Evolutionary conservation across 2,329 filamentous ascomycete genomes (phyloP).

Genomic region (Boeremia exigua): DNA sequence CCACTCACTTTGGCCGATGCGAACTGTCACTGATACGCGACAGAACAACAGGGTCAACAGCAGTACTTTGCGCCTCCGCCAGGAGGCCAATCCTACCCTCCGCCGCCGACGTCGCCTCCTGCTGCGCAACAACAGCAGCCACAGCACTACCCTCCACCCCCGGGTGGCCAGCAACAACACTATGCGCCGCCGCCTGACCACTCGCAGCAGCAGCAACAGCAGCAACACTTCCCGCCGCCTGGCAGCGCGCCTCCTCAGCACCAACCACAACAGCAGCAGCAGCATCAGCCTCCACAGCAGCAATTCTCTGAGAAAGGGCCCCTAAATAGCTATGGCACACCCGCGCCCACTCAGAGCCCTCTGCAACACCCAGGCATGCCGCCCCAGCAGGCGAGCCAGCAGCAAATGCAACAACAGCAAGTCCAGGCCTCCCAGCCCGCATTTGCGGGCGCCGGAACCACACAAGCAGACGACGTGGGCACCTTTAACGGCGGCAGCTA

Average conservation of each 20-base stretch:
- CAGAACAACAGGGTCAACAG: slow-evolving; percentile 40
- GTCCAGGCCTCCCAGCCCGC: slow-evolving; percentile 35
- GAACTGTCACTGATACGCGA: slow-evolving; percentile 13
- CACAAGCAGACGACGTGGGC: slow-evolving; percentile 82
- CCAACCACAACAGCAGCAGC: slow-evolving; percentile 24
- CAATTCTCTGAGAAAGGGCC: slow-evolving; percentile 14
- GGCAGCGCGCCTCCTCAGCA: slow-evolving; percentile 40
- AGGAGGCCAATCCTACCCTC: slow-evolving; percentile 41
- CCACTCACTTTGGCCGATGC: neutral
- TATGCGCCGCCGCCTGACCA: slow-evolving; percentile 41
- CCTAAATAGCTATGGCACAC: slow-evolving; percentile 39
- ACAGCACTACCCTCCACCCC: slow-evolving; percentile 42
- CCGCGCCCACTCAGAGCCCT: slow-evolving; percentile 40
- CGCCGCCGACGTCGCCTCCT: slow-evolving; percentile 43
- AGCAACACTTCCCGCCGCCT: slow-evolving; percentile 43
- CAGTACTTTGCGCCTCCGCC: slow-evolving; percentile 50
- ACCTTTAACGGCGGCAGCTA: slow-evolving; percentile 97
- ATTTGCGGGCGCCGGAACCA: slow-evolving; percentile 47
- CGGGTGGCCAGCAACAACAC: slow-evolving; percentile 30
- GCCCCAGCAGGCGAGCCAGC: slow-evolving; percentile 35
- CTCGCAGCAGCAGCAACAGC: slow-evolving; percentile 26
- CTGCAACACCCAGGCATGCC: slow-evolving; percentile 43
- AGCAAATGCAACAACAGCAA: slow-evolving; percentile 38
- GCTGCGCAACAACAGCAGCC: slow-evolving; percentile 32
- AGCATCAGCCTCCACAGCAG: slow-evolving; percentile 21